Percentiles rank a stretch among this genome's conserved stretches.
These are phyloP conservation scores for Leishmania major DNA, from an alignment of 208 protist species.

Conservation along the genomic window DNA sequence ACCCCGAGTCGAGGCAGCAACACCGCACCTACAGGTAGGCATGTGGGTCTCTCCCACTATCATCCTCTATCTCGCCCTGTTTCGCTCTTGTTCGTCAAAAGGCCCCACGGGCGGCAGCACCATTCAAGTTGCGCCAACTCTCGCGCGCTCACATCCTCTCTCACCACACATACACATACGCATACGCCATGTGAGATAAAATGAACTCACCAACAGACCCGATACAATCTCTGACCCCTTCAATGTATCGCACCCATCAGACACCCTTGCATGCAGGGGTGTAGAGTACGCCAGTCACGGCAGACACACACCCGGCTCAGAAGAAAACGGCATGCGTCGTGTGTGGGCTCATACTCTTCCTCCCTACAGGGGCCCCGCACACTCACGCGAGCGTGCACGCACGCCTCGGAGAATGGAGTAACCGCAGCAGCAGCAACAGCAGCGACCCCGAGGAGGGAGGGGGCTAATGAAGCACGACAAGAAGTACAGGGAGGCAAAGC, in stretches of 20 bases:
- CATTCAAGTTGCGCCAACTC: neutral
- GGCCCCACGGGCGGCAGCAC: neutral
- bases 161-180: neutral
- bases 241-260: slow-evolving; percentile 26
- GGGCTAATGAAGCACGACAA: neutral
- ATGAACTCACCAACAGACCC: no score
- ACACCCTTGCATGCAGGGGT: no score
- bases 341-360: neutral
- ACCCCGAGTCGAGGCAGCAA: neutral
- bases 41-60: neutral
- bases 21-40: neutral
- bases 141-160: neutral
- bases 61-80: neutral
- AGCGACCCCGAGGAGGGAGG: neutral
- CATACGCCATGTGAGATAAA: neutral
- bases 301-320: neutral
- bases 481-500: neutral
- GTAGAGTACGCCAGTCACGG: neutral
- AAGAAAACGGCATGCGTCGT: neutral
- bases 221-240: slow-evolving; percentile 23
- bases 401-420: neutral
- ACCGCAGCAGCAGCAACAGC: neutral
- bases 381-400: neutral
- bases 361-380: neutral
- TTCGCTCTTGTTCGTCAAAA: neutral